Conservation (phyloP, 768 basidiomycete species). For the Pisolithus tinctorius region DNA sequence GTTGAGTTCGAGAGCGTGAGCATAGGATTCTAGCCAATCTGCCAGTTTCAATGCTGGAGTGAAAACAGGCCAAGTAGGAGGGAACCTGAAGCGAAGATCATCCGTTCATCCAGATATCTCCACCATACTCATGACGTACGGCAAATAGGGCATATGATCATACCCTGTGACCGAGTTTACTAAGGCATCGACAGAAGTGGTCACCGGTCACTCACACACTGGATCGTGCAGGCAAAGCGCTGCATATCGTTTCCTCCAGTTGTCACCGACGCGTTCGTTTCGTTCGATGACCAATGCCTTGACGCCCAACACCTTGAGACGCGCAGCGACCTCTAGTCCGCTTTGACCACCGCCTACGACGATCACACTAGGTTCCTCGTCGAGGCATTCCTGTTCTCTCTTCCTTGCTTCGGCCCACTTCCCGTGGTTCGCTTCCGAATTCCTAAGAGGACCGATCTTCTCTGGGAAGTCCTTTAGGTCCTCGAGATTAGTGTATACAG, state of each 20-base stretch:
- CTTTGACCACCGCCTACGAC: conserved; percentile 62
- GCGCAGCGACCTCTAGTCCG: conserved; percentile 47
- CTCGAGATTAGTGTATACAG: conserved; percentile 54
- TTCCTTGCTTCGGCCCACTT: conserved; percentile 47
- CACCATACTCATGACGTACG: conserved; percentile 25
- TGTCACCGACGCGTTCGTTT: conserved; percentile 46
- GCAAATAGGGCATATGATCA: conserved; percentile 51
- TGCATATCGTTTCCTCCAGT: conserved; percentile 56
- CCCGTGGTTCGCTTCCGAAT: conserved; percentile 40
- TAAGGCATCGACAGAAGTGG: too few species aligned
- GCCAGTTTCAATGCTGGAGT: conserved; percentile 55
- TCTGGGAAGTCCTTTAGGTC: conserved; percentile 52
- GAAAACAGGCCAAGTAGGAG: conserved; percentile 47
- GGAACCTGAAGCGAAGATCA: conserved; percentile 33
- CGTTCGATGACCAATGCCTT: conserved; percentile 49
- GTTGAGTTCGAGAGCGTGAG: conserved; percentile 50
- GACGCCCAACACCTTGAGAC: conserved; percentile 39
- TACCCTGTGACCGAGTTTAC: conserved; percentile 30
- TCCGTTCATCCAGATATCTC: background rate
- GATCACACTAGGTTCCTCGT: conserved; percentile 48
- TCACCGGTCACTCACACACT: conserved; percentile 31
- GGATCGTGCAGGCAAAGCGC: conserved; percentile 50
- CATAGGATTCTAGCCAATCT: conserved; percentile 61
- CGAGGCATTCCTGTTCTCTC: conserved; percentile 38
- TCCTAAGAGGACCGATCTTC: conserved; percentile 37